These are phyloP conservation scores for Alternaria solani DNA, from an alignment of 2,329 filamentous ascomycete genomes.

Conservation along the genomic window DNA sequence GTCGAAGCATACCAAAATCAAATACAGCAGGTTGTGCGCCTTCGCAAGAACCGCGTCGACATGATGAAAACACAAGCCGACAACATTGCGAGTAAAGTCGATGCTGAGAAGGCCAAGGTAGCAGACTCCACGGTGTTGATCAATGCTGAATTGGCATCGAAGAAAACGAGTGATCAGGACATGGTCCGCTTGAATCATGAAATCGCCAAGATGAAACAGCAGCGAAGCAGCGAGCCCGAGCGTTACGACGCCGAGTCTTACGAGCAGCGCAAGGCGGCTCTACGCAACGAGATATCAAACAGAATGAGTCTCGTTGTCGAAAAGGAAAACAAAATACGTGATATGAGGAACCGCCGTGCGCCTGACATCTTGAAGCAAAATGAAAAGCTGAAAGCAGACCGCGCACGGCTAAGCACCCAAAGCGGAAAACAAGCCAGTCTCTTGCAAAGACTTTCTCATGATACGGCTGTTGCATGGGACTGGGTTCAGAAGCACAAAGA, in stretches of 20 bases:
- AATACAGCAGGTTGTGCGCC: slow-evolving; percentile 64
- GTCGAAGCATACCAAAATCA: slow-evolving; percentile 73
- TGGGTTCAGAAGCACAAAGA: slow-evolving; percentile 80
- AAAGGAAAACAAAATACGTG: slow-evolving; percentile 50
- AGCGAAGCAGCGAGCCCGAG: slow-evolving; percentile 67
- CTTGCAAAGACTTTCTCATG: slow-evolving; percentile 66
- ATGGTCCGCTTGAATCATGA: slow-evolving; percentile 50
- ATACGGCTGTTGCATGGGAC: slow-evolving; percentile 75
- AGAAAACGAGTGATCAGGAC: slow-evolving; percentile 49
- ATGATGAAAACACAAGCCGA: slow-evolving; percentile 63
- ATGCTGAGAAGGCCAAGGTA: slow-evolving; percentile 46
- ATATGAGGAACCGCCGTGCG: slow-evolving; percentile 25
- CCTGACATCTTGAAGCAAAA: slow-evolving; percentile 39
- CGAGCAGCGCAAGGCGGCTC: slow-evolving; percentile 75
- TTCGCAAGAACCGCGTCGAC: slow-evolving; percentile 64
- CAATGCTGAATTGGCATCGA: slow-evolving; percentile 53
- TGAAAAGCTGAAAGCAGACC: slow-evolving; percentile 22
- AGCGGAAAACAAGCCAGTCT: slow-evolving; percentile 61
- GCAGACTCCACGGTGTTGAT: slow-evolving; percentile 56
- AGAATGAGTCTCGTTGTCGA: slow-evolving; percentile 55
- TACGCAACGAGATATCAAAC: slow-evolving; percentile 59
- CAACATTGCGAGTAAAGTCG: slow-evolving; percentile 47
- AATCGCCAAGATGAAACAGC: slow-evolving; percentile 70
- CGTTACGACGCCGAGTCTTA: slow-evolving; percentile 74
- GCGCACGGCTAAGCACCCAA: slow-evolving; percentile 39